These are phyloP conservation scores for Hypoxylon sp. DNA, from an alignment of 2,329 filamentous ascomycete genomes.

Conservation along the genomic window DNA sequence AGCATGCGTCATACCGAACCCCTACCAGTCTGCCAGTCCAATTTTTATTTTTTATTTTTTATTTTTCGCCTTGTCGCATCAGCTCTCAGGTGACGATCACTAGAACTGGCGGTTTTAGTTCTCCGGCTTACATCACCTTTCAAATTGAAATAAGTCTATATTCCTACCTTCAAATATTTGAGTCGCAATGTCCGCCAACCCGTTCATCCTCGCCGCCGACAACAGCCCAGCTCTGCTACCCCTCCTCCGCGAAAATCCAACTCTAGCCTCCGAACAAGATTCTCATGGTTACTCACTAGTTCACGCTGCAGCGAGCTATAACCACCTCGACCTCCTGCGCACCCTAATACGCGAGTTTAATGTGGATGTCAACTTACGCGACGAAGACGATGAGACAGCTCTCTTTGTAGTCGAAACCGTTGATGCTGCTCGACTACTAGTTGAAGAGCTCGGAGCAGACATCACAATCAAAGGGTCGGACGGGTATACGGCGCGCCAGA, in stretches of 20 bases:
- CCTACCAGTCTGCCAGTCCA: neutral
- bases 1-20: conserved; percentile 46
- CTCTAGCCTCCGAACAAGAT: conserved; percentile 86
- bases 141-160: neutral
- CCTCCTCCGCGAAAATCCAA: conserved; percentile 80
- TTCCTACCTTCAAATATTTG: neutral
- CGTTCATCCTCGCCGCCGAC: conserved; percentile 85
- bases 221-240: conserved; percentile 80
- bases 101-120: neutral
- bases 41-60: conserved; percentile 15
- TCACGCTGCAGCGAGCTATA: conserved; percentile 94
- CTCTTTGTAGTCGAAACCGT: conserved; percentile 91
- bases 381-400: conserved; percentile 95
- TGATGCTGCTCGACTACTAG: conserved; percentile 81
- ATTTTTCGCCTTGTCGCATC: neutral
- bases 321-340: conserved; percentile 84
- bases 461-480: conserved; percentile 76
- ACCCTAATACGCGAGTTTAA: conserved; percentile 81
- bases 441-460: conserved; percentile 86
- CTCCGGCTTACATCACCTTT: neutral
- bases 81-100: neutral
- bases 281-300: conserved; percentile 94
- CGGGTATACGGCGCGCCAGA: conserved; percentile 84
- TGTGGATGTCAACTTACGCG: conserved; percentile 84
- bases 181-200: conserved; percentile 68